A percentile compares a stretch with the other conserved stretches of the same genome.
These are phyloP conservation scores for Trichocomaceae sp. DNA, from an alignment of 2,329 filamentous ascomycete genomes.

Conservation along the genomic window DNA sequence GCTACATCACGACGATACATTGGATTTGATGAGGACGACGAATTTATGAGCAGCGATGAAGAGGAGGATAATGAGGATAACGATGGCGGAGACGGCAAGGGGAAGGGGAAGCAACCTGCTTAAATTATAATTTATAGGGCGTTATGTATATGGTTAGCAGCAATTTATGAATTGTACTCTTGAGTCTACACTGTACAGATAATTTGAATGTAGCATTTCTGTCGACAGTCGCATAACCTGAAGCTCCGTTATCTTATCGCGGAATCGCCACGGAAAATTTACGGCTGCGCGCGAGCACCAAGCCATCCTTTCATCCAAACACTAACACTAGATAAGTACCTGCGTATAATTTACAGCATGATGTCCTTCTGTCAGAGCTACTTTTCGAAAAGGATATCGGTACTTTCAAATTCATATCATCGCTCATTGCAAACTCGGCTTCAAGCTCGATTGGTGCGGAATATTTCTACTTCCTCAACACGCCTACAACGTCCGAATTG, in stretches of 20 bases:
- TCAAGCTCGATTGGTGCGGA: constrained; percentile 1
- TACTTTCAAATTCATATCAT: constrained; percentile 3
- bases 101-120: constrained; percentile 32
- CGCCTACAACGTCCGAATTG: background rate
- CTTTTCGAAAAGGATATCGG: constrained; percentile 3
- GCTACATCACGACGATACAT: constrained; percentile 33
- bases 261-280: constrained; percentile 8
- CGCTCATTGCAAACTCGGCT: background rate
- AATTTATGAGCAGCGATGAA: constrained; percentile 41
- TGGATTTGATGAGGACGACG: constrained; percentile 45
- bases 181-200: no score
- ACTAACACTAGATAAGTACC: no score
- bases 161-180: background rate
- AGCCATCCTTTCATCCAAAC: background rate
- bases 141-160: background rate
- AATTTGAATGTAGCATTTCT: background rate
- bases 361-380: constrained; percentile 1
- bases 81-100: constrained; percentile 19
- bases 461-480: background rate
- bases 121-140: constrained; percentile 13
- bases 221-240: no score
- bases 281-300: constrained; percentile 8
- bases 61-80: constrained; percentile 17
- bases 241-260: constrained; percentile 1
- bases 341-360: background rate